Evolutionary conservation across 2,329 filamentous ascomycete species (phyloP), one percentile per base, ranked within the genome.

Genomic region (Aspergillus aculeatinus): DNA sequence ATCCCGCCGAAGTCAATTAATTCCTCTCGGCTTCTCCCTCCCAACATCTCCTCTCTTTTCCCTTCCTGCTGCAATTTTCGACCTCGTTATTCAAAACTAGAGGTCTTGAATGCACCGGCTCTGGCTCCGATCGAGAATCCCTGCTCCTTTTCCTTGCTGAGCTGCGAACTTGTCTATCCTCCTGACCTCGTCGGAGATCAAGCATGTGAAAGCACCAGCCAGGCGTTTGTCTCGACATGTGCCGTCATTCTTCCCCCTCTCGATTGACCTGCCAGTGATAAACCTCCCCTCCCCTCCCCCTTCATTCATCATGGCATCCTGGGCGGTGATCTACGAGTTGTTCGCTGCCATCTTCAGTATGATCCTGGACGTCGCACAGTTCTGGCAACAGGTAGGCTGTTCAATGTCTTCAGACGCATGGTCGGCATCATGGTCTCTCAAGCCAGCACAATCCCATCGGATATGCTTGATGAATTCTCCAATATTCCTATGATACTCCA

Each of bases 331-430:
- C 55, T 71, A 67, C 62, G 62, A 61, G 9, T 52, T 76, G 5
- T 48, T 75, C 19, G 60, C 68, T 39, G 72, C 74, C 12, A 72
- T 88, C 60, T 84, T 83, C 77, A 80, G 80, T 63, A 81, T 89
- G 76, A 71, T 89, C 39, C 72, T 85, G 35, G 86, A 89, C 63
- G 85, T 89, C 52, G 74, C 82, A 60, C 75, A 79, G 48, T 89
- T 87, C 72, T 89, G 87, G 87, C 81, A 82, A 72, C 79, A 80
- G 72, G 87, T 89, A 75, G 64, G 76, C 69, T 59, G 51, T 21
- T 44, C 29, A 29, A 31, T 19, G 29, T 31, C 42, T 33, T 33
- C 54, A 10, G 5, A 29, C 27, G 2, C 27, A 29, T 29, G 27
- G 27, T 29, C 27, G 27, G 9, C 27, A 29, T 19, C 29, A 19